Conservation (phyloP, 805 yeast species). For the Starmerella tilneyi region DNA sequence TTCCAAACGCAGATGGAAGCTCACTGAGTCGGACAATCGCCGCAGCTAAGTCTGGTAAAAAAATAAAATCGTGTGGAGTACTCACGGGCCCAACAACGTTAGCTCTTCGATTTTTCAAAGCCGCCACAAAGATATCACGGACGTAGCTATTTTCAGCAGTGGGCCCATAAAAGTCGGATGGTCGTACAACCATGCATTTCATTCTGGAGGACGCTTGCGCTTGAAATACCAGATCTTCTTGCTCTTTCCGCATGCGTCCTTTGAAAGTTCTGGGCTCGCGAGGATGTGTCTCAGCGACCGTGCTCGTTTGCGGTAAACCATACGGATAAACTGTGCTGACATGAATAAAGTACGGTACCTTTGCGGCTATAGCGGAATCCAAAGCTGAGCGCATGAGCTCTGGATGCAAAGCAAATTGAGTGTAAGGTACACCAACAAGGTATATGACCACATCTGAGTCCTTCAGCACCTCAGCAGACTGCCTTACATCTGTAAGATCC, state of each 20-base stretch:
- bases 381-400: not conserved
- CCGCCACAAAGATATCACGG: not conserved
- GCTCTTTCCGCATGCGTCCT: conserved; percentile 2
- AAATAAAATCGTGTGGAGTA: conserved; percentile 3
- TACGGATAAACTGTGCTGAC: not conserved
- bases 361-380: not conserved
- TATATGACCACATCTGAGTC: not conserved
- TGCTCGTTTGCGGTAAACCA: not conserved
- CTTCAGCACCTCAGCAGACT: not conserved
- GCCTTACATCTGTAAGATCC: not conserved
- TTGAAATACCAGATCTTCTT: not conserved
- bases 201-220: not conserved
- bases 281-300: conserved; percentile 1
- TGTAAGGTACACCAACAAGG: conserved; percentile 3
- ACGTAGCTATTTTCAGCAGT: not conserved
- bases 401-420: not conserved
- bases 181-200: not conserved
- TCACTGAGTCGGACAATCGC: conserved; percentile 2
- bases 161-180: conserved; percentile 1
- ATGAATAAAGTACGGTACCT: not conserved
- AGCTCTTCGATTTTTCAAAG: not conserved
- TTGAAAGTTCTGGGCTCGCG: conserved; percentile 2
- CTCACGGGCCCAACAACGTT: not conserved
- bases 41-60: not conserved
- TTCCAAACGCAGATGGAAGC: not conserved